Conservation (phyloP, 148 eudicot genomes). For the Fagopyrum esculentum region DNA sequence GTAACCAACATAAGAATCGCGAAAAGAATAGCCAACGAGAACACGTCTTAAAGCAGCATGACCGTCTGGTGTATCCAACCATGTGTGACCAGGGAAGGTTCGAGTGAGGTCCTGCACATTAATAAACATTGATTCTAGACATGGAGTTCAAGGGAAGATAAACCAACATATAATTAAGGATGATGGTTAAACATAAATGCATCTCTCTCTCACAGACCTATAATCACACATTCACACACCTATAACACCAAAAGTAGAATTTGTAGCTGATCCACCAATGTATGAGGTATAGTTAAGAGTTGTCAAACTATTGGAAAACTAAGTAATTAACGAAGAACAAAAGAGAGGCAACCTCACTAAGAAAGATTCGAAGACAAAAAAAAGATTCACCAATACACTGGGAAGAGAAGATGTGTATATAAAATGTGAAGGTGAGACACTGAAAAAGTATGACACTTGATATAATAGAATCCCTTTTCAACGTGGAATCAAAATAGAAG, state of each 20-base stretch:
- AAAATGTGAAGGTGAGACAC: neutral
- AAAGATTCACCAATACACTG: neutral
- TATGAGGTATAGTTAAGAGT: neutral
- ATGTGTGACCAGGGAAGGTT: conserved; percentile 96
- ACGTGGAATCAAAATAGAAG: no score
- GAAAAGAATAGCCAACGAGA: conserved; percentile 93
- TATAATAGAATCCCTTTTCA: no score
- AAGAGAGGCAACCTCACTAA: neutral
- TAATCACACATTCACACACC: neutral
- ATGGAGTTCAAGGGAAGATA: neutral
- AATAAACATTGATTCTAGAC: neutral
- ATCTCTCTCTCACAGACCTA: neutral
- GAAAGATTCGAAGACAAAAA: neutral
- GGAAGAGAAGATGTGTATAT: neutral
- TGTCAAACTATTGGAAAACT: neutral
- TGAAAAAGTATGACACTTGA: neutral
- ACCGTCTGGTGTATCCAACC: conserved; percentile 87
- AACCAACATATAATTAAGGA: neutral
- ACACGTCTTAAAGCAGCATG: conserved; percentile 96
- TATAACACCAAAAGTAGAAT: neutral
- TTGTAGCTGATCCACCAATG: neutral
- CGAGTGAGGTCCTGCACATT: conserved; percentile 77
- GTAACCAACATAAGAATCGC: conserved; percentile 98
- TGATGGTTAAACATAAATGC: neutral
- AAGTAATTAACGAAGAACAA: neutral